Base-by-base conservation (phyloP, 176 grass and related monocot species). In the Bromus sterilis region DNA sequence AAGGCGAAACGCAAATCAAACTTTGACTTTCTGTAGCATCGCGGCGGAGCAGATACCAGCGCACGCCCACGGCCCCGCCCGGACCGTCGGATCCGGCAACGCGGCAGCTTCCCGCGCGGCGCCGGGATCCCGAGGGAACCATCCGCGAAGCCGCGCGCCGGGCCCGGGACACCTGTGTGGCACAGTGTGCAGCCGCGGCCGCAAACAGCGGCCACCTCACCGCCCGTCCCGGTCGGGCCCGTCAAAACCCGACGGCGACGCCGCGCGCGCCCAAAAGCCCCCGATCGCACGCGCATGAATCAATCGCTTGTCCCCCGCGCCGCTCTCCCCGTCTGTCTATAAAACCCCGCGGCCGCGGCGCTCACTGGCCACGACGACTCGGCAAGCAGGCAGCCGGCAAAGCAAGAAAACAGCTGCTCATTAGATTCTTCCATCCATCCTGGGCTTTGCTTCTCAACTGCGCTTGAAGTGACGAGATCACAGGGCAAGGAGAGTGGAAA, bases 211-310 rank as follows among this genome's bases (percentile, higher is more conserved):
- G 66, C 75, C 80, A 78, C 41, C 51, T 29, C 55, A 77, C 75
- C 11, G 16, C 44, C 58, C 58, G 39, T 33, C 80, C 57, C 29
- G 86, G 56, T 73, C 75, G 75, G 56, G 80, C 13, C 5, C 78
- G 82, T 85, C 78, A 44, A 78, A 29, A 63, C 24, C 78, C 57
- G 87, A 62, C 11, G 71, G 40, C 72, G 65, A 67, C 77, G 82
- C 66, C 66, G 56, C n/a, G n/a, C n/a, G n/a, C 48, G 11, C 36
- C 66, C 66, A 11, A 78, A 87, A 83, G 15, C 20, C 18, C 66
- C 35, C 67, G 35, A 24, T 84, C 86, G 75, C 75, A 89, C 83
- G 83, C 87, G 87, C 87, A 57, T n/a, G n/a, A n/a, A n/a, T 71
- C 57, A 18, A 71, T 37, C 41, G 5, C 41, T 68, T 59, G 76